Percentiles rank a stretch among this genome's conserved stretches.
Evolutionary conservation across 1,284 basidiomycete genomes (phyloP).

Genomic region (Apiotrichum laibachii): DNA sequence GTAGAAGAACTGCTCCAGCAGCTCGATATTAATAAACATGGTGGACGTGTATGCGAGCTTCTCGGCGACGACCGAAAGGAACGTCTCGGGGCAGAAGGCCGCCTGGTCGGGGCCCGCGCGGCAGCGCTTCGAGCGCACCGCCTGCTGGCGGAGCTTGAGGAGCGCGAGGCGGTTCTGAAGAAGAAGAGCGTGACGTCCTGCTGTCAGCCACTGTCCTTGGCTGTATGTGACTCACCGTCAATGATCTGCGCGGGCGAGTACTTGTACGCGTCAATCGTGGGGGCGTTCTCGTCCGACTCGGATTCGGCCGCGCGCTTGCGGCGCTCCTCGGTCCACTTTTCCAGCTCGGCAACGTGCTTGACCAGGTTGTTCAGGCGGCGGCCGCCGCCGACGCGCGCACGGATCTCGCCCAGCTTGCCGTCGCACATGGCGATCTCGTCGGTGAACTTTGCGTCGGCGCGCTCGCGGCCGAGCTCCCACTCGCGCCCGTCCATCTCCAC

Average conservation of each 20-base stretch:
- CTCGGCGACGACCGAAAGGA: slow-evolving; percentile 93
- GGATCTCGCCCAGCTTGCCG: slow-evolving; percentile 77
- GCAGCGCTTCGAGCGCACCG: slow-evolving; percentile 85
- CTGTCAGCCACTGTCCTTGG: background rate
- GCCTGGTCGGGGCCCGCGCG: slow-evolving; percentile 79
- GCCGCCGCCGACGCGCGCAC: slow-evolving; percentile 78
- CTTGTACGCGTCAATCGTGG: slow-evolving; percentile 67
- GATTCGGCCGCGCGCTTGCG: slow-evolving; percentile 30
- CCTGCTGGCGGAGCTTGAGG: slow-evolving; percentile 76
- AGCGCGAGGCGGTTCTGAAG: slow-evolving; percentile 77
- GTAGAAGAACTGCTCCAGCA: slow-evolving; percentile 98
- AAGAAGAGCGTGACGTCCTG: slow-evolving; percentile 87
- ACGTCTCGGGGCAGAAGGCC: slow-evolving; percentile 91
- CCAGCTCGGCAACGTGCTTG: slow-evolving; percentile 75
- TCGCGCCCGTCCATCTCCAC: slow-evolving; percentile 74
- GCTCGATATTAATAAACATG: slow-evolving; percentile 98
- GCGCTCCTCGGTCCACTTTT: slow-evolving; percentile 74
- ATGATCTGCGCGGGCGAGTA: slow-evolving; percentile 87
- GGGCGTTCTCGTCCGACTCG: slow-evolving; percentile 51
- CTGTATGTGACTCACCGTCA: slow-evolving; percentile 75
- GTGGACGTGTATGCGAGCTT: slow-evolving; percentile 94
- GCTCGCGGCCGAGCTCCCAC: slow-evolving; percentile 80
- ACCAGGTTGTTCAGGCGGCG: slow-evolving; percentile 75
- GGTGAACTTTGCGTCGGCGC: slow-evolving; percentile 75
- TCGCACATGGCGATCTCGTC: slow-evolving; percentile 83